Conservation (phyloP, 1,284 basidiomycete genomes). For the Leucoagaricus sp. region DNA sequence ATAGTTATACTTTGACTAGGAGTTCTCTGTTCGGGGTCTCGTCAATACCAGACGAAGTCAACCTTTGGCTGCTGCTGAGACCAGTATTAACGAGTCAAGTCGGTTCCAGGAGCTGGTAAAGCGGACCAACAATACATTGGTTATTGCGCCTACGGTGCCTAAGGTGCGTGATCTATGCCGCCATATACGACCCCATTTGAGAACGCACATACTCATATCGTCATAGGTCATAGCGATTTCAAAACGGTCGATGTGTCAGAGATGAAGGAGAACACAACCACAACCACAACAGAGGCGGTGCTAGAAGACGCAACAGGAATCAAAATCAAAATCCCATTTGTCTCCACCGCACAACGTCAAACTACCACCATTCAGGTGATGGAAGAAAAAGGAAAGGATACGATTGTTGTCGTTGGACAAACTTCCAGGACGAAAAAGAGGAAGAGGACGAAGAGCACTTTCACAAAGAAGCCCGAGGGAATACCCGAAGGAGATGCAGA, state of each 20-base stretch:
- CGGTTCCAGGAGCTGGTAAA: constrained; percentile 52
- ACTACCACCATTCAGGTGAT: constrained; percentile 22
- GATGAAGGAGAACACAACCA: constrained; percentile 12
- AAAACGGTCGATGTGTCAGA: neutral
- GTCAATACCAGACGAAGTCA: too few relatives aligned
- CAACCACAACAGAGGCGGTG: constrained; percentile 20
- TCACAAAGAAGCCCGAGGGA: constrained; percentile 17
- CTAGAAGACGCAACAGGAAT: constrained; percentile 31
- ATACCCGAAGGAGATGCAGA: neutral
- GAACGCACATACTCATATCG: neutral
- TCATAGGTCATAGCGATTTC: neutral
- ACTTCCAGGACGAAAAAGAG: constrained; percentile 59
- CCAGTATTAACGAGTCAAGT: neutral
- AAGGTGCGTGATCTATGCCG: constrained; percentile 23
- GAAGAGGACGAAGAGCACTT: constrained; percentile 47
- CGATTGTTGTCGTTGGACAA: constrained; percentile 73
- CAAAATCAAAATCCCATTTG: constrained; percentile 68
- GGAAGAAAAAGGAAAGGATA: constrained; percentile 53
- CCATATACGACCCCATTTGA: neutral
- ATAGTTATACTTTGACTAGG: too few relatives aligned
- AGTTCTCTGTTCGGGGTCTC: constrained; percentile 50
- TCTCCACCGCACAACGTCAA: constrained; percentile 58
- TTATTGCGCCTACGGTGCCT: constrained; percentile 55
- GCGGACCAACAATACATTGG: constrained; percentile 53
- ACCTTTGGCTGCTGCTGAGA: too few relatives aligned